These are phyloP conservation scores for Inga oerstediana DNA, from an alignment of 306 rosid species.

Conservation along the genomic window DNA sequence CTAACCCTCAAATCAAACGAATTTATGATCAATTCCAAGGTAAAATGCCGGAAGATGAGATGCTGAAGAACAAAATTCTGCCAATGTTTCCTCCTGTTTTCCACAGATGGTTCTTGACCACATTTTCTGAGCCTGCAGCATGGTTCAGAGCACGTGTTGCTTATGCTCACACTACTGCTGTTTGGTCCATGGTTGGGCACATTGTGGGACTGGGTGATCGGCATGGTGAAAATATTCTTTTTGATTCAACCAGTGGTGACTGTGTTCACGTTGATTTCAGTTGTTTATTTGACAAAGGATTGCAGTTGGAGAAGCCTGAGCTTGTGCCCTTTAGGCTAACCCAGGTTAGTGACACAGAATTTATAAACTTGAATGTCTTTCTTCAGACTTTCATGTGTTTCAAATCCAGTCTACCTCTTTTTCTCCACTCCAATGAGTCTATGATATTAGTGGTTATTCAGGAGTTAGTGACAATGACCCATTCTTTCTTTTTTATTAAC, in stretches of 20 bases:
- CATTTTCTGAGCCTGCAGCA: conserved; percentile 98
- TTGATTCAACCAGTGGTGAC: conserved; percentile 93
- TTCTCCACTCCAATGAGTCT: conserved; percentile 13
- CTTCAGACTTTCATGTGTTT: not conserved
- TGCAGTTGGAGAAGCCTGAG: conserved; percentile 98
- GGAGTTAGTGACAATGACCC: not conserved
- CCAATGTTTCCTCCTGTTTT: conserved; percentile 96
- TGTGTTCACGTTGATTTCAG: conserved; percentile 99
- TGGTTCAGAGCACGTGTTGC: conserved; percentile 97
- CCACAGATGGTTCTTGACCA: conserved; percentile 92
- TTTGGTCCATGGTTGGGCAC: conserved; percentile 99
- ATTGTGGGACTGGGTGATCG: conserved; percentile 97
- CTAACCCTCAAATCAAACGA: conserved; percentile 84
- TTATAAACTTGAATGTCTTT: not conserved
- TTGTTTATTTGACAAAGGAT: conserved; percentile 95
- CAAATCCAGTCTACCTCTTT: conserved; percentile 12
- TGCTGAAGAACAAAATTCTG: conserved; percentile 83
- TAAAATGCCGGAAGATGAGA: conserved; percentile 81
- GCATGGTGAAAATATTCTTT: conserved; percentile 96
- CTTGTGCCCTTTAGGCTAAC: conserved; percentile 96
- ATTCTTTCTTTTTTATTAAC: not conserved
- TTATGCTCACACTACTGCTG: conserved; percentile 97
- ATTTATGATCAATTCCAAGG: conserved; percentile 91
- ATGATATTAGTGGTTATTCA: conserved; percentile 12
- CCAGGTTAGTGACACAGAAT: conserved; percentile 62